These are phyloP conservation scores for Acacia acuminata DNA, from an alignment of 306 rosid genomes.

Conservation along the genomic window DNA sequence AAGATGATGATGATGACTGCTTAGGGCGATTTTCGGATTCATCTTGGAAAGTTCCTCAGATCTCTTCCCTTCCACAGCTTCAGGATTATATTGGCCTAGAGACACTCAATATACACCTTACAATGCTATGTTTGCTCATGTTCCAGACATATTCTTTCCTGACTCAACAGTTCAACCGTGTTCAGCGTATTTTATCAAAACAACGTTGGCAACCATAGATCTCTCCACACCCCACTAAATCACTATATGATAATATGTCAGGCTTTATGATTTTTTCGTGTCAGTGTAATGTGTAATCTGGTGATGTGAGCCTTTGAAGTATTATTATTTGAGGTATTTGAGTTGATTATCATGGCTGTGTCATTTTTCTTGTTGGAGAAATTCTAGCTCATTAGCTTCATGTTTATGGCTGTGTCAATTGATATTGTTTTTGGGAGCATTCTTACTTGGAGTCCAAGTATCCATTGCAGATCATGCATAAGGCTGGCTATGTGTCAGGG, in stretches of 20 bases:
- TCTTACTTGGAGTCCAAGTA: slow-evolving; percentile 7
- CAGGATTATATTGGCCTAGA: slow-evolving; percentile 83
- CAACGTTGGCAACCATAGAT: slow-evolving; percentile 47
- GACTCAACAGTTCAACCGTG: slow-evolving; percentile 26
- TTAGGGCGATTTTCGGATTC: slow-evolving; percentile 65
- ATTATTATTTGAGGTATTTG: slow-evolving; percentile 17
- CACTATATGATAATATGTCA: slow-evolving; percentile 26
- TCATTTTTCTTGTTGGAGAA: slow-evolving; percentile 1
- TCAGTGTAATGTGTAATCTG: slow-evolving; percentile 32
- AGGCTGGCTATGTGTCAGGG: neutral
- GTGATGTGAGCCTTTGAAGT: slow-evolving; percentile 31
- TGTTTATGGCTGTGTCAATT: slow-evolving; percentile 7
- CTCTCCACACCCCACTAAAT: neutral
- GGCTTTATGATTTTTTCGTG: slow-evolving; percentile 6
- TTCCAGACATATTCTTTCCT: slow-evolving; percentile 63
- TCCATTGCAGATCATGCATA: slow-evolving; percentile 22
- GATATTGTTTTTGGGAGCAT: slow-evolving; percentile 16
- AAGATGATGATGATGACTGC: slow-evolving; percentile 55
- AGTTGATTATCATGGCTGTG: slow-evolving; percentile 20
- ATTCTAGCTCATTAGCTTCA: slow-evolving; percentile 17
- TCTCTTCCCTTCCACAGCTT: slow-evolving; percentile 92
- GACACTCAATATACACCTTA: slow-evolving; percentile 43
- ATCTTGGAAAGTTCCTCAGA: slow-evolving; percentile 78
- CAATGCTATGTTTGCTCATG: slow-evolving; percentile 64
- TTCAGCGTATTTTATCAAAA: slow-evolving; percentile 39